A percentile compares a stretch with the other conserved stretches of the same genome.
Conservation (phyloP, 768 basidiomycete genomes). For the Serendipita sp. region DNA sequence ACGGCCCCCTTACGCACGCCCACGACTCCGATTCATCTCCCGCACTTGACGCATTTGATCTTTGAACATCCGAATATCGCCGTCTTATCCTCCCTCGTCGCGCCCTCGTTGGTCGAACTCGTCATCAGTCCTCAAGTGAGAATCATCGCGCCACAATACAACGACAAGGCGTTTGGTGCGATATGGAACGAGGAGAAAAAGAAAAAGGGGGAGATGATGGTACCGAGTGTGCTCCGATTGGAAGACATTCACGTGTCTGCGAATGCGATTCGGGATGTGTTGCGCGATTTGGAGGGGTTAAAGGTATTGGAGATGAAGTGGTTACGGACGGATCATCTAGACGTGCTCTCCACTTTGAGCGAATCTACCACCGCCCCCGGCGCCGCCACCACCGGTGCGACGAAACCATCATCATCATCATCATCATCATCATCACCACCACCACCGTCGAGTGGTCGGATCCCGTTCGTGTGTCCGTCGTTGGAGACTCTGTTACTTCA, state of each 20-base stretch:
- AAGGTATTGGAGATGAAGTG: neutral
- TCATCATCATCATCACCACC: no score
- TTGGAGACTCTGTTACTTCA: neutral
- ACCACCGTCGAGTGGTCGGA: no score
- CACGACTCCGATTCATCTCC: neutral
- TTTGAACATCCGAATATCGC: conserved; percentile 3
- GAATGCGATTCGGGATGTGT: neutral
- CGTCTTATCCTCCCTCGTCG: neutral
- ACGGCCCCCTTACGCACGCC: neutral
- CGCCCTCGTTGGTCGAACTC: neutral
- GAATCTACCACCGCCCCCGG: neutral
- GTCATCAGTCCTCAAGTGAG: conserved; percentile 4
- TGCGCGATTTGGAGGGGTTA: neutral
- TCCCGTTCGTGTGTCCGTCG: neutral
- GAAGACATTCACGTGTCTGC: conserved; percentile 3
- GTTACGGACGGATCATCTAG: neutral
- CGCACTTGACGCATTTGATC: neutral
- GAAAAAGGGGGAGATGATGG: neutral
- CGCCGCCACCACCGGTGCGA: neutral
- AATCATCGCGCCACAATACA: neutral
- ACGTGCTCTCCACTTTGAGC: neutral
- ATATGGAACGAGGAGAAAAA: neutral
- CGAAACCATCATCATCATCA: neutral
- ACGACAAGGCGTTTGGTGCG: neutral
- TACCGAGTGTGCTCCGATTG: neutral